These are phyloP conservation scores for Periconia digitata DNA, from an alignment of 2,329 filamentous ascomycete genomes.

Conservation along the genomic window DNA sequence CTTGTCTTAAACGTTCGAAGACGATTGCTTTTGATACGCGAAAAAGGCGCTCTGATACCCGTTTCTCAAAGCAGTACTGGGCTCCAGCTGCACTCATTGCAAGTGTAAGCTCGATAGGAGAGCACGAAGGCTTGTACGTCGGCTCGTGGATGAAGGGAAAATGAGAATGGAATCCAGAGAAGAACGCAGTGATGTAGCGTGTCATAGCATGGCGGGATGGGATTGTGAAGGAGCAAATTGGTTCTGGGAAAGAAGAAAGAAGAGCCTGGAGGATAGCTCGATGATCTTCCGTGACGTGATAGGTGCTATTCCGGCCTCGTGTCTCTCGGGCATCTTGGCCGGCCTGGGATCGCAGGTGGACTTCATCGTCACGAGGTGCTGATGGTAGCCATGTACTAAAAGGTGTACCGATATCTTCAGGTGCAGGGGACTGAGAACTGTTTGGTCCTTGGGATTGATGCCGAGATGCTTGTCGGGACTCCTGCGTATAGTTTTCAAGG, in stretches of 20 bases:
- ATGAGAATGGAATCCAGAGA: slow-evolving; percentile 35
- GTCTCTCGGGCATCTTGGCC: slow-evolving; percentile 22
- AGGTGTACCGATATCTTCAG: slow-evolving; percentile 33
- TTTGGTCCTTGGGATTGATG: slow-evolving; percentile 22
- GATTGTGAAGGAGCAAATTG: slow-evolving; percentile 29
- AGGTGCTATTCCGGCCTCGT: slow-evolving; percentile 21
- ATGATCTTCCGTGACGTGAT: slow-evolving; percentile 29
- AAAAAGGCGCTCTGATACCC: slow-evolving; percentile 32
- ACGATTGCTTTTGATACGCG: slow-evolving; percentile 32
- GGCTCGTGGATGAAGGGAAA: slow-evolving; percentile 38
- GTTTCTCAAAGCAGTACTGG: slow-evolving; percentile 37
- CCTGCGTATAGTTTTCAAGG: slow-evolving; percentile 18
- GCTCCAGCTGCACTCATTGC: slow-evolving; percentile 37
- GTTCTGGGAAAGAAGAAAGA: slow-evolving; percentile 18
- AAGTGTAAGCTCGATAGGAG: slow-evolving; percentile 34
- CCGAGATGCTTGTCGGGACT: slow-evolving; percentile 18
- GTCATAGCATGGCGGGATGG: slow-evolving; percentile 33
- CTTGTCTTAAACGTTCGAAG: slow-evolving; percentile 27
- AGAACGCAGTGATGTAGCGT: slow-evolving; percentile 35
- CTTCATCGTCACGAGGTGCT: slow-evolving; percentile 29
- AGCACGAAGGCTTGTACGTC: slow-evolving; percentile 33
- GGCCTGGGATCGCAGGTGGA: slow-evolving; percentile 22
- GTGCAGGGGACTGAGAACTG: slow-evolving; percentile 14
- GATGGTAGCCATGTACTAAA: slow-evolving; percentile 36
- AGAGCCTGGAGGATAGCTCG: slow-evolving; percentile 23